Evolutionary conservation across 73 alveolate genomes (phyloP).

Genomic region (Paramecium bursaria): DNA sequence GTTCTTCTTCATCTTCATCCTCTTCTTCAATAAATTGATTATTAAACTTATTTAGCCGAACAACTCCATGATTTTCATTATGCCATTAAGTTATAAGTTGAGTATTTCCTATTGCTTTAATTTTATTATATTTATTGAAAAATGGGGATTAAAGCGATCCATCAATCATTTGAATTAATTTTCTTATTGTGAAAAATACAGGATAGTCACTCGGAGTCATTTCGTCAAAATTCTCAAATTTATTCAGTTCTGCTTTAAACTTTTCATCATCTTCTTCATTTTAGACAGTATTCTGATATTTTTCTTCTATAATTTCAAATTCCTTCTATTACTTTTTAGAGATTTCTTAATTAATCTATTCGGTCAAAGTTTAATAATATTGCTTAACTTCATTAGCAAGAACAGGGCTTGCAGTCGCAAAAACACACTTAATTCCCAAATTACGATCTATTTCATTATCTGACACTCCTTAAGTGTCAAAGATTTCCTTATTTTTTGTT

Average conservation of each 20-base stretch:
- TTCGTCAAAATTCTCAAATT: constrained; percentile 46
- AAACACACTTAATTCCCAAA: constrained; percentile 61
- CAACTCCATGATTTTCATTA: constrained; percentile 33
- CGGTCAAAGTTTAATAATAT: constrained; percentile 70
- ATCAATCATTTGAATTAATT: constrained; percentile 79
- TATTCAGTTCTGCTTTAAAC: constrained; percentile 69
- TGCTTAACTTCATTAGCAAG: constrained; percentile 82
- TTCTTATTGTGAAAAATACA: constrained; percentile 79
- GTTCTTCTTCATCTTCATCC: constrained; percentile 44
- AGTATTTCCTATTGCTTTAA: constrained; percentile 77
- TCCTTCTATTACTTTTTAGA: constrained; percentile 52
- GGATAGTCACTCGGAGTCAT: constrained; percentile 76
- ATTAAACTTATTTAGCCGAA: no score
- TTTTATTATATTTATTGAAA: constrained; percentile 75
- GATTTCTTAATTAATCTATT: constrained; percentile 25
- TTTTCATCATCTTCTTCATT: constrained; percentile 68
- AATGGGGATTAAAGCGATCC: constrained; percentile 79
- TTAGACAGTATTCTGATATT: no score
- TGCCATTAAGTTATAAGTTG: constrained; percentile 61
- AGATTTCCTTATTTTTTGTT: not conserved
- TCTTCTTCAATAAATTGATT: constrained; percentile 31
- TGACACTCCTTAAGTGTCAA: not conserved
- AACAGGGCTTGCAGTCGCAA: constrained; percentile 83
- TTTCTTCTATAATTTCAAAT: not conserved
- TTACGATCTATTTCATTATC: not conserved